Base-by-base conservation (phyloP, 176 grass and related monocot genomes). In the Rhipidocladum racemiflorum region DNA sequence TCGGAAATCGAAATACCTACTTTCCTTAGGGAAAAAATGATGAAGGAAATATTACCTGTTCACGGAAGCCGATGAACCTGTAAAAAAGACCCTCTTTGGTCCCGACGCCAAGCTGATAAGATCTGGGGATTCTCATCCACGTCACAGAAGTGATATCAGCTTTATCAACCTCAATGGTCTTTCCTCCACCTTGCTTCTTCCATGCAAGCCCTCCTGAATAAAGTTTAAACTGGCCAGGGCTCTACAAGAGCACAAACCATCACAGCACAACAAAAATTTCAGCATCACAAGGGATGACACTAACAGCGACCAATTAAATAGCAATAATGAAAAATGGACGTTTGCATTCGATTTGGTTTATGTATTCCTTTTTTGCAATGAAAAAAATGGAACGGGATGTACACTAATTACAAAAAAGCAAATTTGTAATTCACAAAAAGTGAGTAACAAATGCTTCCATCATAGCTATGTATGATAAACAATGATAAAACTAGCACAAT, bases 171-270 rank as follows among this genome's bases (percentile, higher is more conserved):
- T 88, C 76, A 57, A 96, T 90, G 48, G 82, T 77, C 76, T 96
- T 96, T 78, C 93, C 93, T 75, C 90, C 93, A 57, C 93, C 93
- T 87, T 89, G 93, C 50, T 90, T 96, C 84, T 89, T 92, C 93
- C 90, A 96, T 75, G 88, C 90, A 69, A 96, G 61, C 30, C 93
- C 90, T 45, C 86, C 90, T 0, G 93, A 84, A 83, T 89, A 78
- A 73, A 92, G 78, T 78, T 89, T 92, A 81, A 96, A 92, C 77
- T 96, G 90, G 21, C 90, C 90, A 73, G 90, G 93, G 28, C 92
- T 91, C 93, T 96, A 74, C 66, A 88, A 65, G 44, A 83, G 15
- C 46, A 75, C 36, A 74, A 50, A 70, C 39, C 61, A 87, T 62
- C 18, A 82, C 14, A 72, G 5, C 43, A 57, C 43, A 7, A 42